phyloP scores from a whole-genome alignment of 2,329 filamentous ascomycete genomes.

The Neofusicoccum parvum region DNA sequence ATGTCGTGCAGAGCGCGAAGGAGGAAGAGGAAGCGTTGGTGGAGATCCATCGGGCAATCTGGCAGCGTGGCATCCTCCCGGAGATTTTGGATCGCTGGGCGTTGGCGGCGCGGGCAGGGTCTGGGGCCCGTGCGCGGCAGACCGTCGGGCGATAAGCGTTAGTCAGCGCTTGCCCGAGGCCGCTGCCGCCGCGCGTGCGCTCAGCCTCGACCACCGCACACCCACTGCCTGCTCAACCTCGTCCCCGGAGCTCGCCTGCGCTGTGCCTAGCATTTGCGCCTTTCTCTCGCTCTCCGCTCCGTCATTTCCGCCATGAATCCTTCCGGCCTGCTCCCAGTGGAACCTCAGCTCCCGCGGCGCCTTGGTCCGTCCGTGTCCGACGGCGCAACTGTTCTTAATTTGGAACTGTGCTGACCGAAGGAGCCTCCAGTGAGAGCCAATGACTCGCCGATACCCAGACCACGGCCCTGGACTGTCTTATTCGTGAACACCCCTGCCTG shows the following conservation, averaged over 20 bases:
- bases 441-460: neutral
- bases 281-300: neutral
- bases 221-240: neutral
- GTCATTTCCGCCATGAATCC: neutral
- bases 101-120: neutral
- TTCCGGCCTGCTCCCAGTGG: neutral
- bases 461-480: neutral
- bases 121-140: neutral
- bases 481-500: neutral
- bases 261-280: no score
- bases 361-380: neutral
- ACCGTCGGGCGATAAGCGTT: neutral
- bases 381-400: conserved; percentile 1
- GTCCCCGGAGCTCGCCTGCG: neutral
- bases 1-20: no score
- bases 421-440: neutral
- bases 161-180: neutral
- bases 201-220: neutral
- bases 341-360: neutral
- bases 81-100: neutral
- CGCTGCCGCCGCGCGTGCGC: neutral
- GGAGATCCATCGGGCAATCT: neutral
- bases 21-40: neutral
- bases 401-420: neutral
- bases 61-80: neutral